Evolutionary conservation across 768 basidiomycete species (phyloP).

Genomic region (Suillus alpinus): DNA sequence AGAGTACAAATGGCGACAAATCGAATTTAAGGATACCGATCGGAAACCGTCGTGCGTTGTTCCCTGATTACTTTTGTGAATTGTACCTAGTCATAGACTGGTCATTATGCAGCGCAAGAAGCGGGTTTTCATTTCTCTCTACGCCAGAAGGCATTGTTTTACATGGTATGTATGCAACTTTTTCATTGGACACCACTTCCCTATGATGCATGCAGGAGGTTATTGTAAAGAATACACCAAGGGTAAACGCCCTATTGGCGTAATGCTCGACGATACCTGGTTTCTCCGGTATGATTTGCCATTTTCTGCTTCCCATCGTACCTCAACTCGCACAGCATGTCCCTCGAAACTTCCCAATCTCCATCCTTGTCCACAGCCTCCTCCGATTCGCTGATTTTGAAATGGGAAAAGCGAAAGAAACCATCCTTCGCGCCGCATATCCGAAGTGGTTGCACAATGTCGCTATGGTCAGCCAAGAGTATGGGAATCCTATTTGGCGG

Average conservation of each 20-base stretch:
- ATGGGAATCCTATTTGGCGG: conserved; percentile 85
- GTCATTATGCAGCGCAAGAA: conserved; percentile 50
- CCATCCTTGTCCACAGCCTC: conserved; percentile 28
- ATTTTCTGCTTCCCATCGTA: not conserved
- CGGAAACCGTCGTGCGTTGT: conserved; percentile 64
- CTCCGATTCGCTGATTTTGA: conserved; percentile 51
- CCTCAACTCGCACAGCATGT: conserved; percentile 25
- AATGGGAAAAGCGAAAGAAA: conserved; percentile 87
- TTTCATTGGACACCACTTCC: not conserved
- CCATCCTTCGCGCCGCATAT: conserved; percentile 46
- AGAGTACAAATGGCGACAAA: conserved; percentile 81
- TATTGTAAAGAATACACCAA: conserved; percentile 90
- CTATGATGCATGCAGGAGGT: conserved; percentile 51
- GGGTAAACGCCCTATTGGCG: conserved; percentile 78
- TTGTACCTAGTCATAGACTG: not conserved
- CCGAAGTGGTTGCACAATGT: conserved; percentile 86
- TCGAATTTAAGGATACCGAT: conserved; percentile 72
- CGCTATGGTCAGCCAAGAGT: conserved; percentile 64
- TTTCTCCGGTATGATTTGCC: conserved; percentile 56
- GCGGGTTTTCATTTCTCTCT: conserved; percentile 84
- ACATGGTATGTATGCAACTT: conserved; percentile 51
- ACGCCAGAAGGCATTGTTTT: conserved; percentile 75
- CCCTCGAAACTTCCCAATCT: conserved; percentile 22
- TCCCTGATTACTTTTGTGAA: not conserved
- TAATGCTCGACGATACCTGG: conserved; percentile 93